Base-by-base conservation (phyloP, 2,329 filamentous ascomycete species). In the Xylaria sp. region DNA sequence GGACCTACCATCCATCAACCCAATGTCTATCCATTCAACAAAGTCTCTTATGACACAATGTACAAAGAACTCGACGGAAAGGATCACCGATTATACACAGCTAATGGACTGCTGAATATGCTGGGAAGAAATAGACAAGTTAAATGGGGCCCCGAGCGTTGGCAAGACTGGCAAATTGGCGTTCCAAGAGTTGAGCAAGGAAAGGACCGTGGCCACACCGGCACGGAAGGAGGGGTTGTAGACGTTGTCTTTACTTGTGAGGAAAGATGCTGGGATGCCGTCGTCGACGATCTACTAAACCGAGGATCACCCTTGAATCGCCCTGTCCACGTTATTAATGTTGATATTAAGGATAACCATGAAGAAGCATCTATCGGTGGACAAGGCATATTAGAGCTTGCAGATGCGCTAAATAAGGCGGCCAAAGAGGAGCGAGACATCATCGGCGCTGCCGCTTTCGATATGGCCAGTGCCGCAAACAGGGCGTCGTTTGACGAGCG, bases 11-110 rank as follows among this genome's bases (percentile, higher is more conserved):
- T 97, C 72, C 92, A 90, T 6, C 93, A 97, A 79, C 96, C 96
- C 59, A 99, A 99, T 79, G 94, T 98, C 75, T 99, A 98, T 85
- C 90, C 93, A 75, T 99, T 99, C 89, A 98, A 99, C 83, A 93
- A 92, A 79, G 97, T 94, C 0, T 97, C 94, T 15, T 99, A 99
- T 82, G 90, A 93, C 76, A 90, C 90, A 77, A 99, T 99, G 87
- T 97, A 96, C 82, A 91, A 93, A 74, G 95, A 99, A 80, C 89
- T 99, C 10, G 88, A 92, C 71, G 81, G 88, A 42, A 97, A 98
- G 76, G 97, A 99, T 77, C 87, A 90, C 26, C 88, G 93, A 0
- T 85, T 99, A 1, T 99, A 99, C 82, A 90, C 89, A 49, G 92
- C 92, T 69, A 99, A 99, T 77, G 96, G 96, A 53, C 89, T 99